Evolutionary conservation across 441 rosid genomes (phyloP).

Genomic region (Gossypium lobatum): DNA sequence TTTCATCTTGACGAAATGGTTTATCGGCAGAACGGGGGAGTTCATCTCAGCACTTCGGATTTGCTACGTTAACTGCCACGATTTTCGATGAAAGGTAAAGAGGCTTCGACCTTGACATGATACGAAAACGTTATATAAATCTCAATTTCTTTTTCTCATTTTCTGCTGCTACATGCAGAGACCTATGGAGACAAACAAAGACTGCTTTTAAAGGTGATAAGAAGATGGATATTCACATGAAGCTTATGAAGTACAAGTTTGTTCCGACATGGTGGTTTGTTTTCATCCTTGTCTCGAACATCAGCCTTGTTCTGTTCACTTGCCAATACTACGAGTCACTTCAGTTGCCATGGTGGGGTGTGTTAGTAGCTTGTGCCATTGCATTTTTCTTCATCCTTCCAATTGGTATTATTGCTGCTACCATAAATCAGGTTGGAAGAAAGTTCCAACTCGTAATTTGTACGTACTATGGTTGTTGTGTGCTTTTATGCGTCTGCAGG

Average conservation of each 20-base stretch:
- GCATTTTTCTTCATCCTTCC: slow-evolving; percentile 65
- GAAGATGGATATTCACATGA: slow-evolving; percentile 65
- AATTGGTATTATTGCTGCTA: slow-evolving; percentile 60
- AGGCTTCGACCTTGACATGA: no score
- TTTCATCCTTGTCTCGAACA: slow-evolving; percentile 37
- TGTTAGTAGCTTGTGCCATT: slow-evolving; percentile 58
- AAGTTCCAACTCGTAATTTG: neutral
- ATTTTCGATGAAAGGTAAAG: slow-evolving; percentile 58
- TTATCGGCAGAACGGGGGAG: slow-evolving; percentile 39
- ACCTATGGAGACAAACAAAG: slow-evolving; percentile 50
- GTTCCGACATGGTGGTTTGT: slow-evolving; percentile 72
- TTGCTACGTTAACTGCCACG: slow-evolving; percentile 65
- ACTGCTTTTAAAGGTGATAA: slow-evolving; percentile 40
- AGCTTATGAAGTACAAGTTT: slow-evolving; percentile 52
- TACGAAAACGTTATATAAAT: neutral
- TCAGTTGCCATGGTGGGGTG: slow-evolving; percentile 93
- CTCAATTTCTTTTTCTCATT: neutral
- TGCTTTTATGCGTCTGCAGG: slow-evolving; percentile 6
- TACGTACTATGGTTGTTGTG: neutral
- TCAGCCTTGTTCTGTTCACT: slow-evolving; percentile 37
- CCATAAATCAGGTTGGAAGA: slow-evolving; percentile 54
- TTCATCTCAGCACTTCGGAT: slow-evolving; percentile 65
- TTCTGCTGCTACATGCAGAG: slow-evolving; percentile 29
- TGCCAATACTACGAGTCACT: slow-evolving; percentile 44
- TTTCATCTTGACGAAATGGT: slow-evolving; percentile 54